Evolutionary conservation across 1,139 yeast genomes (phyloP), one percentile per base, ranked within the genome.

Genomic region (Yamadazyma trypodendri): DNA sequence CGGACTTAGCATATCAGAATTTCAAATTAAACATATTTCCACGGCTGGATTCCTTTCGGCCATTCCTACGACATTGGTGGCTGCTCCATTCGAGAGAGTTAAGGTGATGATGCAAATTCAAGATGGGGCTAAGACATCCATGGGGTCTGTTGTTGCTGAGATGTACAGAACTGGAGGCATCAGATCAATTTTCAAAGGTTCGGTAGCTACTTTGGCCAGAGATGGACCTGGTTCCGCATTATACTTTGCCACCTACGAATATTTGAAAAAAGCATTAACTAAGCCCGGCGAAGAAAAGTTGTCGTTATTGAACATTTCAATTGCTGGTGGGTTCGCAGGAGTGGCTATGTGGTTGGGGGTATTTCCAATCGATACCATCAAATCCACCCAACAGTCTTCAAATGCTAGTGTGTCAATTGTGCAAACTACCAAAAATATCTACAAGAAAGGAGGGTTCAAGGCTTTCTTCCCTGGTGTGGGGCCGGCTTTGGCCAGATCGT

Each of bases 141-240:
- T 61, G 87, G 65, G 72, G 23, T 73, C 79, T 22, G 88, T 84
- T 2, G 81, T 89, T 32, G 72, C 68, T 45, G 81, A 81, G 53
- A 77, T 92, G 57, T 80, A 89, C 55, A 72, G 71, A 39, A 79
- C 84, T 35, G 97, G 97, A 27, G 97, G 97, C 32, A 51, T 90
- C 31, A 66, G 75, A 47, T 89, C 97, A 1, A 75, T 92, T 32
- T 90, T 87, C 67, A 86, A 87, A 60, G 98, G 98, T 14, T 84
- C 96, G 0, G 75, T 74, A 17, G 97, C 97, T 5, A 92, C 98
- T 1, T 68, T 92, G 48, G 95, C 96, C 12, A 81, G 98, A 63
- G 98, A 92, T 57, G 97, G 97, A 9, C 98, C 98, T 1, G 98
- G 98, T 3, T 84, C 95, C n/a, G 97, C 97, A 0, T 72, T 89